Evolutionary conservation across 2,329 filamentous ascomycete species (phyloP).

Genomic region (Colletotrichum lupini): DNA sequence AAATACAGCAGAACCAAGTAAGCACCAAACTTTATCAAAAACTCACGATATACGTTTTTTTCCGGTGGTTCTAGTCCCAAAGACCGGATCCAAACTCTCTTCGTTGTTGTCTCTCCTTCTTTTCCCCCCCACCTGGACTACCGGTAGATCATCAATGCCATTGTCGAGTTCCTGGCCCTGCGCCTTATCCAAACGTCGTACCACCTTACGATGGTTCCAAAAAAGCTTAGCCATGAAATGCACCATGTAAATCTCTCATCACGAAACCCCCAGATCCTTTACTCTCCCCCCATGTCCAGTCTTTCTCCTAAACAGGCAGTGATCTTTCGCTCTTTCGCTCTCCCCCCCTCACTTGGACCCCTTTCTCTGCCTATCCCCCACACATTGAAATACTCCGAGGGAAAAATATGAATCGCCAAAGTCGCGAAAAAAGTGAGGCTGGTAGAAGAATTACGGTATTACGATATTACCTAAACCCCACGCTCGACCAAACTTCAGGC

Average conservation of each 20-base stretch:
- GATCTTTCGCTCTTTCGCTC: background rate
- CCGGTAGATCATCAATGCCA: no score
- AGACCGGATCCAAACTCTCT: background rate
- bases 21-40: background rate
- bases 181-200: no score
- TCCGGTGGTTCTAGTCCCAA: background rate
- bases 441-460: background rate
- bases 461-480: background rate
- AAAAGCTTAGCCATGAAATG: no score
- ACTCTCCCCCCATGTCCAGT: no score
- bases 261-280: no score
- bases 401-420: background rate
- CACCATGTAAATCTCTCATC: no score
- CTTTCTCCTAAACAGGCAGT: no score
- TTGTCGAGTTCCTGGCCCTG: no score
- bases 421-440: background rate
- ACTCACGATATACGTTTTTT: no score
- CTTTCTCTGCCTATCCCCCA: background rate
- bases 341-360: background rate
- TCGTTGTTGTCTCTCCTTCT: background rate
- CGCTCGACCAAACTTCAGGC: constrained; percentile 24
- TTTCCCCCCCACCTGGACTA: background rate
- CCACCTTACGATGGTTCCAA: no score
- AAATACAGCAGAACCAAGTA: background rate
- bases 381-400: background rate